Evolutionary conservation across 2,329 filamentous ascomycete species (phyloP).

Genomic region (Nannizziopsis barbatae): DNA sequence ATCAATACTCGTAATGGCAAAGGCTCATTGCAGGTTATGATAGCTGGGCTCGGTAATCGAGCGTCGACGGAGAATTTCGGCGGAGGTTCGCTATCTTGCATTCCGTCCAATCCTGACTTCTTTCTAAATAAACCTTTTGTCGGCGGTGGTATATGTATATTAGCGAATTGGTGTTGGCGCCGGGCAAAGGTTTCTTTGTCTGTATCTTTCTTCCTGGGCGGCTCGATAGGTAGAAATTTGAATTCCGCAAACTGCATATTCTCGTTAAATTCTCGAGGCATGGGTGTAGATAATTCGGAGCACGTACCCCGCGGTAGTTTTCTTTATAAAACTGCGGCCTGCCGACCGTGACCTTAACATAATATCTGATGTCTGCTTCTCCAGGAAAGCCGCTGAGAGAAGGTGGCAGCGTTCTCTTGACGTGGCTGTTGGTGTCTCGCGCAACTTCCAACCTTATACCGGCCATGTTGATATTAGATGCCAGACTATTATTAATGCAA

Average conservation of each 20-base stretch:
- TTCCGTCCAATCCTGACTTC: conserved; percentile 19
- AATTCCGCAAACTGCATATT: conserved; percentile 44
- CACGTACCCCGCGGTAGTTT: conserved; percentile 55
- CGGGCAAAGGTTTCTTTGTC: conserved; percentile 76
- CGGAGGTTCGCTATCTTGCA: conserved; percentile 27
- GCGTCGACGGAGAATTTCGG: conserved; percentile 66
- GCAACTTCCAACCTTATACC: conserved; percentile 38
- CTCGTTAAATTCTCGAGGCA: too few species aligned
- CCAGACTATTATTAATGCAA: conserved; percentile 36
- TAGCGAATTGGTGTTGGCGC: conserved; percentile 50
- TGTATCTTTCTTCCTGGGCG: conserved; percentile 56
- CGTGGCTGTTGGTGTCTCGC: conserved; percentile 47
- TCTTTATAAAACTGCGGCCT: conserved; percentile 82
- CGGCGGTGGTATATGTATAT: conserved; percentile 20
- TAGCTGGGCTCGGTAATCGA: conserved; percentile 72
- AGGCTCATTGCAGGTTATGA: conserved; percentile 80
- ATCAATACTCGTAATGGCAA: conserved; percentile 70
- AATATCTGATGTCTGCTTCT: conserved; percentile 85
- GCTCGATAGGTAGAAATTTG: conserved; percentile 87
- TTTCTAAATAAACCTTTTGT: conserved; percentile 52
- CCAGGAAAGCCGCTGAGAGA: conserved; percentile 77
- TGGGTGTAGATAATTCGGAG: not conserved
- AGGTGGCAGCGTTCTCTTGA: conserved; percentile 77
- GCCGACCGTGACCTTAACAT: conserved; percentile 87
- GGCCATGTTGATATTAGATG: conserved; percentile 37